Percentiles rank a stretch among this genome's conserved stretches.
Conservation (phyloP, 345 rosid genomes). For the Acer yangbiense region DNA sequence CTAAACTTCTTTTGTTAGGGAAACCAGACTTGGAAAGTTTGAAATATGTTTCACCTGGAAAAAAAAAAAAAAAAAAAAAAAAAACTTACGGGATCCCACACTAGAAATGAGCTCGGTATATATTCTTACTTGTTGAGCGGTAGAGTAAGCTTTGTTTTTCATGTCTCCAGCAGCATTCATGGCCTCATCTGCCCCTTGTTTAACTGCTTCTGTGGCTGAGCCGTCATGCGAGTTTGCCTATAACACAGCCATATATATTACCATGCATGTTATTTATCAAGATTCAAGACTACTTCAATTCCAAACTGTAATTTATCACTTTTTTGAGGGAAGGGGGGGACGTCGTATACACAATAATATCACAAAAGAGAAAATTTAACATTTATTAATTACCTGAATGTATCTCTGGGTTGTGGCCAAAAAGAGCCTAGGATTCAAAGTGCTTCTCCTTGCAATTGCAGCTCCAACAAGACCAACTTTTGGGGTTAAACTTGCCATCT, state of each 20-base stretch:
- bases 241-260: neutral
- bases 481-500: constrained; percentile 20
- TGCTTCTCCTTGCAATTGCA: constrained; percentile 1
- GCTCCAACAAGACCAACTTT: constrained; percentile 10
- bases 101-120: no score
- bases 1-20: no score
- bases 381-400: constrained; percentile 21
- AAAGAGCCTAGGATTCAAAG: constrained; percentile 1
- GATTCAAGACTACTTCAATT: no score
- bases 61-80: no score
- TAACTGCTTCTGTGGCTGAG: constrained; percentile 20
- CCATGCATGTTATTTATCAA: no score
- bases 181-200: constrained; percentile 28
- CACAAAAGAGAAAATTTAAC: neutral
- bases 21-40: no score
- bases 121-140: constrained; percentile 28
- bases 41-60: no score
- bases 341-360: no score
- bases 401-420: constrained; percentile 5
- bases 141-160: constrained; percentile 22
- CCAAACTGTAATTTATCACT: no score
- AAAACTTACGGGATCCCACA: no score
- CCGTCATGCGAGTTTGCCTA: constrained; percentile 27
- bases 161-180: constrained; percentile 14
- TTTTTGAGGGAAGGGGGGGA: no score